Conservation (phyloP, 352 stramenopile species). For the Globisporangium lucens region DNA sequence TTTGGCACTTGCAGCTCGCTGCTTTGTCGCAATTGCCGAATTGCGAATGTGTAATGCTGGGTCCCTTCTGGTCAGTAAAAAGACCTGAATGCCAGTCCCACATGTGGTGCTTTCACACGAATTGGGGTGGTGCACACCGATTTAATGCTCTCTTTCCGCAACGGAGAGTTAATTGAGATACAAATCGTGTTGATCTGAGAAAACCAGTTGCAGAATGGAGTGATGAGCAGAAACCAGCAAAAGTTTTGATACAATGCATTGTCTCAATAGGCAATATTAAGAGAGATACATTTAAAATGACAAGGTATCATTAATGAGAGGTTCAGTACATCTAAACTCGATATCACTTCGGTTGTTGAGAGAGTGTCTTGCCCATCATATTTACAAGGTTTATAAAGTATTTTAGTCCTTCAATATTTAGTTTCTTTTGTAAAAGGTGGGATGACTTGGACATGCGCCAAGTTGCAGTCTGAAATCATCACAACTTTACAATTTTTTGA, state of each 20-base stretch:
- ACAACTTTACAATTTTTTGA: not conserved
- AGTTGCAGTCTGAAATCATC: not conserved
- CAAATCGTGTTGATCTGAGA: not conserved
- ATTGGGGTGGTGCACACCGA: not conserved
- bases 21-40: slow-evolving; percentile 1
- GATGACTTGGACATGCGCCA: not conserved
- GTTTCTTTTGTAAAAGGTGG: not conserved
- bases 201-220: not conserved
- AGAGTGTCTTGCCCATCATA: not conserved
- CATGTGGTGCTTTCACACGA: not conserved
- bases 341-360: too few relatives aligned
- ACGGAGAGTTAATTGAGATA: not conserved
- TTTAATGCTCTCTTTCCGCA: not conserved
- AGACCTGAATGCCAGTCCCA: not conserved
- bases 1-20: not conserved
- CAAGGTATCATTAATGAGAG: not conserved
- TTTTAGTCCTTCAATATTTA: not conserved
- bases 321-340: too few relatives aligned
- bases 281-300: not conserved
- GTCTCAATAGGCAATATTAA: not conserved
- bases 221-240: not conserved
- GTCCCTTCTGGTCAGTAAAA: not conserved
- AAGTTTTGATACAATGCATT: not conserved
- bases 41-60: not conserved
- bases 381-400: not conserved